Percentiles rank a stretch among this genome's conserved stretches.
phyloP scores from a whole-genome alignment of 2,329 filamentous ascomycete species.

The Nectriaceae sp. region DNA sequence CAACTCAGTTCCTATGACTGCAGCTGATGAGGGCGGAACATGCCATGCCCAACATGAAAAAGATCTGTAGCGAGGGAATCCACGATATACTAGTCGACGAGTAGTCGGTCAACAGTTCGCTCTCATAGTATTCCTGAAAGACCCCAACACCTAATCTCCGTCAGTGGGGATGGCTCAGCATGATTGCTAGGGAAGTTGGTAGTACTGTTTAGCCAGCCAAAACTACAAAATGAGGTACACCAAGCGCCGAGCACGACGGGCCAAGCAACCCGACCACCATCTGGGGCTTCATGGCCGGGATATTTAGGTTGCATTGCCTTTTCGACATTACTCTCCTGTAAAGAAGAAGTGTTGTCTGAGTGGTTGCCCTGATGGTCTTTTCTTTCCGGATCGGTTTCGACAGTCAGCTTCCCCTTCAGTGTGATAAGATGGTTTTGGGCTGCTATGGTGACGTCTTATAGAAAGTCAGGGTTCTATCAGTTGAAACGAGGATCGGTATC shows the following conservation, averaged over 20 bases:
- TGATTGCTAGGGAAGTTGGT: not conserved
- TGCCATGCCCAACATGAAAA: not conserved
- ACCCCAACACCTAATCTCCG: conserved; percentile 37
- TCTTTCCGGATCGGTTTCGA: not conserved
- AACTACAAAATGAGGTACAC: conserved; percentile 34
- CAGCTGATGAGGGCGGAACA: too few species aligned
- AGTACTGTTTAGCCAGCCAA: conserved; percentile 34
- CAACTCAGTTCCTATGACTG: too few species aligned
- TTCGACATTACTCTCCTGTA: not conserved
- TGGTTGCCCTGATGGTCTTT: not conserved
- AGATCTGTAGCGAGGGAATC: not conserved
- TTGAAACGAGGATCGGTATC: too few species aligned
- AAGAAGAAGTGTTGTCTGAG: not conserved
- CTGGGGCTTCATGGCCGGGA: conserved; percentile 13
- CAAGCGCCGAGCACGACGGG: conserved; percentile 32
- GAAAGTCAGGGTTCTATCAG: too few species aligned
- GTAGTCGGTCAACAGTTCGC: conserved; percentile 35
- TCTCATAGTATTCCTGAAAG: conserved; percentile 56
- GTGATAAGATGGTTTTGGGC: not conserved
- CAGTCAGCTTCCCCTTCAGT: not conserved
- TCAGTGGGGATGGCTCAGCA: not conserved
- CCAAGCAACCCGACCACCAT: conserved; percentile 31
- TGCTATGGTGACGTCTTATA: too few species aligned
- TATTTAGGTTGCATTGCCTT: not conserved
- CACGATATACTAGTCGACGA: not conserved